Evolutionary conservation across 805 yeast genomes (phyloP).

Genomic region (Ogataea wickerhamii): DNA sequence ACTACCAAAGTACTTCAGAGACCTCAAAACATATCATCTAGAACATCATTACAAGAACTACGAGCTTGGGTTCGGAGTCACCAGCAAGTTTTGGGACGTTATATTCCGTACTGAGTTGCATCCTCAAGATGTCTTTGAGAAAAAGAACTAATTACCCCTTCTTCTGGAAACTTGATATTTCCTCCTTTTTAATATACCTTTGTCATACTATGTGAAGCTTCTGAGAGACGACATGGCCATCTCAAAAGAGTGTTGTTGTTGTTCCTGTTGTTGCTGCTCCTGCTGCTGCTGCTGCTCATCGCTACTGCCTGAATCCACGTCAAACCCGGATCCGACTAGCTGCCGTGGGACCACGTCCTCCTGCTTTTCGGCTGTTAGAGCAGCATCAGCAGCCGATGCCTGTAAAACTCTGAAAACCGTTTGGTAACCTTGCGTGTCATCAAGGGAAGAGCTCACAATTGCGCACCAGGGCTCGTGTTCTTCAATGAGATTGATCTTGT

Average conservation of each 20-base stretch:
- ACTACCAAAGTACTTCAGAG: conserved; percentile 74
- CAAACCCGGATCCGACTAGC: too few relatives aligned
- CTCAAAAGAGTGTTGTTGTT: neutral
- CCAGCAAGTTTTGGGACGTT: conserved; percentile 89
- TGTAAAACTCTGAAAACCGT: conserved; percentile 14
- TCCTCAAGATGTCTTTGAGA: conserved; percentile 42
- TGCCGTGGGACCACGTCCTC: too few relatives aligned
- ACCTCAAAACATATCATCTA: conserved; percentile 82
- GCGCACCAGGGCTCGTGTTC: conserved; percentile 41
- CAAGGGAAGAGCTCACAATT: conserved; percentile 9
- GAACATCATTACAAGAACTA: conserved; percentile 98
- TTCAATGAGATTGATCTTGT: conserved; percentile 26
- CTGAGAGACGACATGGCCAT: neutral
- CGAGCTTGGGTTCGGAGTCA: conserved; percentile 95
- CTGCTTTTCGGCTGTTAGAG: too few relatives aligned
- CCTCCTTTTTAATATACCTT: neutral
- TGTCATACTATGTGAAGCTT: conserved; percentile 1
- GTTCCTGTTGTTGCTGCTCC: neutral
- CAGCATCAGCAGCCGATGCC: too few relatives aligned
- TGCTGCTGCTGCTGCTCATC: too few relatives aligned
- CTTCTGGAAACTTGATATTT: too few relatives aligned
- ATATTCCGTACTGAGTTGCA: conserved; percentile 81
- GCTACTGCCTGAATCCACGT: too few relatives aligned
- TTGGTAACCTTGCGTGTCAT: conserved; percentile 14
- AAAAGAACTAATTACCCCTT: conserved; percentile 28